Percentiles rank a stretch among this genome's conserved stretches.
Evolutionary conservation across 768 basidiomycete species (phyloP).

Genomic region (Lyophyllum semitale): DNA sequence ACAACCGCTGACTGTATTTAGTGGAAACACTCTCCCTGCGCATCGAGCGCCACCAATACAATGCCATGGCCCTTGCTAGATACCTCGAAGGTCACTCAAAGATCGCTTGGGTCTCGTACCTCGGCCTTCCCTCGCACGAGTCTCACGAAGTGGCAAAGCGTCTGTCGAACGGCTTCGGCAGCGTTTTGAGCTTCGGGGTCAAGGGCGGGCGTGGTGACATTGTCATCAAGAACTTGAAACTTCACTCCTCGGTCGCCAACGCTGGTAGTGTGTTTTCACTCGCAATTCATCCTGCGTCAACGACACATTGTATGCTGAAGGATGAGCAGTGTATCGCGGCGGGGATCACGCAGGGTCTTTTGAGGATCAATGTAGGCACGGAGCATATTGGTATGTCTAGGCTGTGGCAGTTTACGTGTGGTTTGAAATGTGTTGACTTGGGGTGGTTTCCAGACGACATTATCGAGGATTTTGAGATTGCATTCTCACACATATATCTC

Average conservation of each 20-base stretch:
- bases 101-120: constrained; percentile 66
- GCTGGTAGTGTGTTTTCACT: constrained; percentile 34
- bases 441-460: too few species aligned
- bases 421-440: too few species aligned
- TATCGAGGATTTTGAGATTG: too few species aligned
- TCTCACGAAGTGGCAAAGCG: constrained; percentile 51
- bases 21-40: constrained; percentile 65
- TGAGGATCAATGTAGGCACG: constrained; percentile 47
- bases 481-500: too few species aligned
- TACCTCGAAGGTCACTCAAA: constrained; percentile 57
- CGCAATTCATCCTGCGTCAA: constrained; percentile 58
- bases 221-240: constrained; percentile 39
- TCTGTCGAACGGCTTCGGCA: constrained; percentile 51
- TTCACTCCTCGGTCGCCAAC: constrained; percentile 38
- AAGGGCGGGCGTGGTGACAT: constrained; percentile 38
- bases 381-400: too few species aligned
- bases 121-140: constrained; percentile 53
- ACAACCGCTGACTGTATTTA: neutral
- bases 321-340: constrained; percentile 46
- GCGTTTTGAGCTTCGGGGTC: constrained; percentile 65
- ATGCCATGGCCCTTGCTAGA: constrained; percentile 42
- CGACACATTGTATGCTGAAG: constrained; percentile 59
- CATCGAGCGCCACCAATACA: constrained; percentile 62
- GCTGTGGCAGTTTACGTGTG: too few species aligned
- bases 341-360: constrained; percentile 59